Base-by-base conservation (phyloP, 2,329 filamentous ascomycete genomes). In the Lasiodiplodia gonubiensis region DNA sequence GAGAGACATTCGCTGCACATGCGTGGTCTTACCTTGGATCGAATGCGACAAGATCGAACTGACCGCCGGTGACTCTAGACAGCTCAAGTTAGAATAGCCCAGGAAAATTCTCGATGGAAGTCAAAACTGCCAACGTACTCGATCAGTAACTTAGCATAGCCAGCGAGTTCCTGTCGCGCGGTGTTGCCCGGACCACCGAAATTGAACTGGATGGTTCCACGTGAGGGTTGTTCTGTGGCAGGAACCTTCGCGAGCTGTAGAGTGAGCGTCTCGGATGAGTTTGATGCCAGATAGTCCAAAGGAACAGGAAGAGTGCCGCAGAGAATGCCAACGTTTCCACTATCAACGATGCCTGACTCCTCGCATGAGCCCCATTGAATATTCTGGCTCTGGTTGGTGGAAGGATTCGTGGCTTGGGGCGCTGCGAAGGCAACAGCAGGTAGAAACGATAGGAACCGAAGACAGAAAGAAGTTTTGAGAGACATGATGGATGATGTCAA, bases 221-320 rank as follows among this genome's bases (percentile, higher is more conserved):
- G 66, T 12, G 51, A 48, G 0, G 71, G 72, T 27, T 67, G 14
- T 23, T 71, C 64, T 2, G 52, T 65, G 7, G 73, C 73, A 27
- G 57, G n/a, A 18, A 69, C 53, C 37, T 67, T 71, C 11, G 71
- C 21, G 2, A 74, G 30, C 12, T 67, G 27, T 2, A 75, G 46
- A 5, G 68, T 59, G 18, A 74, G 51, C 10, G 39, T 69, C 12
- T 70, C 67, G 10, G 63, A 69, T 23, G 70, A 70, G 11, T 72
- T 66, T 10, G 67, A 46, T n/a, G 73, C 66, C 7, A 72, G 73
- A 65, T 79, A 79, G 68, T 80, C 78, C 0, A 79, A 71, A 1
- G 78, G 78, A 1, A 79, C 77, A 1, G 69, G 35, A 2, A 80
- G 68, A n/a, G 60, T 76, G 2, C 72, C 76, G 66, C 78, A 80